phyloP scores from a whole-genome alignment of 1,139 yeast species.

The Geotrichum candidum region DNA sequence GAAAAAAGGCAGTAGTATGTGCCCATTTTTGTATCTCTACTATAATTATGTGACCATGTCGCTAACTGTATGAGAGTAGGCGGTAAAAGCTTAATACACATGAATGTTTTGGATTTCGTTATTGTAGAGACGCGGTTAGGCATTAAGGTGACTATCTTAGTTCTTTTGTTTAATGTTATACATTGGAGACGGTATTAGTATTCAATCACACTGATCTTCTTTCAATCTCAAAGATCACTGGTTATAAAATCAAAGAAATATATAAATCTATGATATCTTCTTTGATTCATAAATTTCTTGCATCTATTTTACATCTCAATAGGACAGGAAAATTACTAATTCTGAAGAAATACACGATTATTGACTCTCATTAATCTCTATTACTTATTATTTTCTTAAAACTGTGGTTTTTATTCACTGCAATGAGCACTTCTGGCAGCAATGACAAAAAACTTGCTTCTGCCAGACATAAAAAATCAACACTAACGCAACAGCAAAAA shows the following conservation, averaged over 20 bases:
- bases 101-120: not conserved
- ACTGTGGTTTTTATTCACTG: not conserved
- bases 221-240: not conserved
- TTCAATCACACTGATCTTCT: not conserved
- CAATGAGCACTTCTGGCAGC: conserved; percentile 8
- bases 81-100: not conserved
- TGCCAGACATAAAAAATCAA: conserved; percentile 24
- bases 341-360: not conserved
- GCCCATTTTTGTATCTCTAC: not conserved
- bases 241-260: not conserved
- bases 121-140: not conserved
- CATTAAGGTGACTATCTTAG: not conserved
- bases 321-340: not conserved
- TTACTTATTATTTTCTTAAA: not conserved
- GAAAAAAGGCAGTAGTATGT: not conserved
- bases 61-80: not conserved
- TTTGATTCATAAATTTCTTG: not conserved
- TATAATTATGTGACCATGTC: not conserved
- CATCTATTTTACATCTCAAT: not conserved
- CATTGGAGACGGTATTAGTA: not conserved
- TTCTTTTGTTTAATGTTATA: not conserved
- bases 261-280: not conserved
- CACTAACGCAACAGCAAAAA: conserved; percentile 39
- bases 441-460: conserved; percentile 2
- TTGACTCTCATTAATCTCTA: not conserved